Percentiles rank a stretch among this genome's conserved stretches.
Conservation (phyloP, 2,329 filamentous ascomycete species). For the Triangularia setosa region DNA sequence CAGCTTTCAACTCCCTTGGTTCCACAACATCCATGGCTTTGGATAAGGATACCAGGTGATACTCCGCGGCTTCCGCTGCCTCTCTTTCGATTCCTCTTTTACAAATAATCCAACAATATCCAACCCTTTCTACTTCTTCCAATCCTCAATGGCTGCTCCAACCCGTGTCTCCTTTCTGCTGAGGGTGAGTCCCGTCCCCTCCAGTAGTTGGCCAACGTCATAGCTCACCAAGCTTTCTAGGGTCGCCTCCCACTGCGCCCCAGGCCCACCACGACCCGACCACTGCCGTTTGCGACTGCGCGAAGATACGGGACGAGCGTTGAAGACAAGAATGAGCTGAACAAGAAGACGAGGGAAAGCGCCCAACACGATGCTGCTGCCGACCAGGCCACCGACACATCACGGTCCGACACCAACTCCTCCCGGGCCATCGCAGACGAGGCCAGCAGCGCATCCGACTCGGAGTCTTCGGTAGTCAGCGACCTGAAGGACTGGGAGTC, state of each 20-base stretch:
- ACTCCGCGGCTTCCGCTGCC: slow-evolving; percentile 20
- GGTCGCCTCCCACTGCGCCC: slow-evolving; percentile 18
- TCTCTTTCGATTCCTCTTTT: neutral
- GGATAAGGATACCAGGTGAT: slow-evolving; percentile 19
- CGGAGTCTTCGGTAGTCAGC: slow-evolving; percentile 22
- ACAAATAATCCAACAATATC: neutral
- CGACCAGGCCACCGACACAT: slow-evolving; percentile 20
- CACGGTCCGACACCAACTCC: slow-evolving; percentile 22
- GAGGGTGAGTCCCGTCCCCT: slow-evolving; percentile 17
- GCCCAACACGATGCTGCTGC: slow-evolving; percentile 23
- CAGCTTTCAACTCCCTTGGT: neutral
- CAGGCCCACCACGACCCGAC: neutral
- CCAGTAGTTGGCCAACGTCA: slow-evolving; percentile 14
- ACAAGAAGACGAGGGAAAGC: slow-evolving; percentile 18
- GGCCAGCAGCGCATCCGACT: slow-evolving; percentile 27
- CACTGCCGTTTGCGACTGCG: neutral
- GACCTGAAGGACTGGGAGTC: slow-evolving; percentile 64
- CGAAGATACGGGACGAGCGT: slow-evolving; percentile 19
- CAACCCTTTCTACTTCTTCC: neutral
- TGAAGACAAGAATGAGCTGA: slow-evolving; percentile 4
- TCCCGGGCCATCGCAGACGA: slow-evolving; percentile 21
- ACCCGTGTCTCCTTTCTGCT: slow-evolving; percentile 21
- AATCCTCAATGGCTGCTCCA: slow-evolving; percentile 19
- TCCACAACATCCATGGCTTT: slow-evolving; percentile 18
- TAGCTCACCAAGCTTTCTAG: slow-evolving; percentile 20